Evolutionary conservation across 441 rosid genomes (phyloP).

Genomic region (Pelargonium australe): DNA sequence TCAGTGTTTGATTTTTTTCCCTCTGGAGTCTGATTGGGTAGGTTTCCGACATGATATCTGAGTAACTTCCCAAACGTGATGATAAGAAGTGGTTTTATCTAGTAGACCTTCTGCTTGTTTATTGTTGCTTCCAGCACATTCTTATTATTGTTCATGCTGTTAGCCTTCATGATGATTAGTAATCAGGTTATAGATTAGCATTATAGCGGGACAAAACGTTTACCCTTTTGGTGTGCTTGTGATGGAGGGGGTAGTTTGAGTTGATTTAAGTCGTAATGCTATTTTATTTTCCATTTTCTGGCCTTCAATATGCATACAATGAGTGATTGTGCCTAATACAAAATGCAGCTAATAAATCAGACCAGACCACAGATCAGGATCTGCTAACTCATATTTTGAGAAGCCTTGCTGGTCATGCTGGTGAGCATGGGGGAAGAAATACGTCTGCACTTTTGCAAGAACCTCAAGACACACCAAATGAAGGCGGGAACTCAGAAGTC

Average conservation of each 20-base stretch:
- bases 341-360: conserved; percentile 62
- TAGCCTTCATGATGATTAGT: too few relatives aligned
- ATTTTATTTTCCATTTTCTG: not conserved
- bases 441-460: conserved; percentile 52
- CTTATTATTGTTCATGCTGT: too few relatives aligned
- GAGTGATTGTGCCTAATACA: conserved; percentile 18
- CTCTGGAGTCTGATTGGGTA: too few relatives aligned
- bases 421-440: conserved; percentile 53
- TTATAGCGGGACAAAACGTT: too few relatives aligned
- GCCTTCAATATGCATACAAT: not conserved
- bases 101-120: too few relatives aligned
- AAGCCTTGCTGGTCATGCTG: conserved; percentile 55
- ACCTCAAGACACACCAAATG: conserved; percentile 43
- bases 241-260: too few relatives aligned
- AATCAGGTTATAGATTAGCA: too few relatives aligned
- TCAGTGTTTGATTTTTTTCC: conserved; percentile 13
- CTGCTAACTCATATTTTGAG: conserved; percentile 62
- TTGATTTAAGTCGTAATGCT: not conserved
- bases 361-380: conserved; percentile 61
- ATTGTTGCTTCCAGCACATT: too few relatives aligned
- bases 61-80: too few relatives aligned
- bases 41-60: too few relatives aligned
- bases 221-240: too few relatives aligned
- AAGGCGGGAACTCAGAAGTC: conserved; percentile 44
- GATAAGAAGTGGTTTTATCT: too few relatives aligned